A percentile compares a stretch with the other conserved stretches of the same genome.
Conservation (phyloP, 2,329 filamentous ascomycete genomes). For the Diaporthe sp. region DNA sequence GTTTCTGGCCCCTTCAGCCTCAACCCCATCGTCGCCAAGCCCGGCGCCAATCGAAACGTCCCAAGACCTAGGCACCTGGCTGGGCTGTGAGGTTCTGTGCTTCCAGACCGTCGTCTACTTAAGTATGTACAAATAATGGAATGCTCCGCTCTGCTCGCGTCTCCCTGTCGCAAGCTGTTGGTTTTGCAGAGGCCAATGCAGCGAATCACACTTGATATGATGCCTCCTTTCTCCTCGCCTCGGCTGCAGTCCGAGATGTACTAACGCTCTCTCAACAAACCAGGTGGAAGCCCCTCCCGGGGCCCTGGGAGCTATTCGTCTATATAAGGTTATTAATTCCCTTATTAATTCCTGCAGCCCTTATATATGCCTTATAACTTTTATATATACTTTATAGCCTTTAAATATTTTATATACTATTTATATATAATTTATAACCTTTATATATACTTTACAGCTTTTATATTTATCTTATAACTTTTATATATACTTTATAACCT, state of each 20-base stretch:
- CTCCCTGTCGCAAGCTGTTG: not conserved
- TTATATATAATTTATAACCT: too few species aligned
- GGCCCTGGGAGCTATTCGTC: too few species aligned
- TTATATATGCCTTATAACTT: too few species aligned
- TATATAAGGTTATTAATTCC: too few species aligned
- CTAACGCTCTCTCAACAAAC: too few species aligned
- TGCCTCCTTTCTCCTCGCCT: not conserved
- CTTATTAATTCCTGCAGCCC: too few species aligned
- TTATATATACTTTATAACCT: too few species aligned
- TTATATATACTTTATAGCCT: too few species aligned
- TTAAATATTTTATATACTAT: too few species aligned
- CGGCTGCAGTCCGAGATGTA: not conserved
- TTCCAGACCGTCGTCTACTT: not conserved
- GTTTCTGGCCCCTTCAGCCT: not conserved
- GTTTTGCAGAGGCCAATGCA: not conserved
- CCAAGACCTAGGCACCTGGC: constrained; percentile 15
- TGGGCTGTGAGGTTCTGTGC: not conserved
- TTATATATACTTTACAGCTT: too few species aligned
- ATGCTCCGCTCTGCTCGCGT: not conserved
- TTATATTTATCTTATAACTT: too few species aligned
- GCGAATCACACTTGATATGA: not conserved
- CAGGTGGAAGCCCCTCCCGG: too few species aligned
- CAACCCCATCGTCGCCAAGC: not conserved
- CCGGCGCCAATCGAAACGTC: constrained; percentile 20
- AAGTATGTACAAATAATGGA: not conserved